Evolutionary conservation across 495 filamentous ascomycete genomes (phyloP).

Genomic region (Penicillium manginii): DNA sequence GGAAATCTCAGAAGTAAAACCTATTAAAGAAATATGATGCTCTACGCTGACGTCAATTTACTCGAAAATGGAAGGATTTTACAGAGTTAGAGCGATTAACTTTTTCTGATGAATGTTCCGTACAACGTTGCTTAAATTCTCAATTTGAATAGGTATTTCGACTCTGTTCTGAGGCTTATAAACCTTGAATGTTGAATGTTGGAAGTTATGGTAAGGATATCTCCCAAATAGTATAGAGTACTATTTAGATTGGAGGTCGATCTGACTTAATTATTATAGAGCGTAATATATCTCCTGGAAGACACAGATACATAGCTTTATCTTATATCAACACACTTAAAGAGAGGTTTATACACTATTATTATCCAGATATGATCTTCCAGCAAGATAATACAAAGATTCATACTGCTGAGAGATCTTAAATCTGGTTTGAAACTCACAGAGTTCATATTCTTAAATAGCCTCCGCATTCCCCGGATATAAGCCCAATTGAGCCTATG

Average conservation of each 20-base stretch:
- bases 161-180: neutral
- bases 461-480: neutral
- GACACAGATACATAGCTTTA: neutral
- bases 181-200: neutral
- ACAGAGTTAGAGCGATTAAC: neutral
- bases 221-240: neutral
- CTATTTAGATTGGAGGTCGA: neutral
- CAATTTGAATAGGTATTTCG: neutral
- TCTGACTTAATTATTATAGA: neutral
- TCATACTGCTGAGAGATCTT: neutral
- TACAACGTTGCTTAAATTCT: neutral
- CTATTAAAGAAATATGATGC: neutral
- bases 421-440: neutral
- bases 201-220: neutral
- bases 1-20: neutral
- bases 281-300: neutral
- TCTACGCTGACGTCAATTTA: neutral
- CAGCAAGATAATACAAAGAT: neutral
- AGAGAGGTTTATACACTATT: neutral
- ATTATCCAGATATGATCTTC: neutral
- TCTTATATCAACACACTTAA: neutral
- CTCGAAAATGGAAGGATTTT: neutral
- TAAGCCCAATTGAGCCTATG: neutral
- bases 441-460: neutral
- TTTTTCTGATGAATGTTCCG: neutral